phyloP scores from a whole-genome alignment of 306 rosid species.

The Fragaria ananassa region DNA sequence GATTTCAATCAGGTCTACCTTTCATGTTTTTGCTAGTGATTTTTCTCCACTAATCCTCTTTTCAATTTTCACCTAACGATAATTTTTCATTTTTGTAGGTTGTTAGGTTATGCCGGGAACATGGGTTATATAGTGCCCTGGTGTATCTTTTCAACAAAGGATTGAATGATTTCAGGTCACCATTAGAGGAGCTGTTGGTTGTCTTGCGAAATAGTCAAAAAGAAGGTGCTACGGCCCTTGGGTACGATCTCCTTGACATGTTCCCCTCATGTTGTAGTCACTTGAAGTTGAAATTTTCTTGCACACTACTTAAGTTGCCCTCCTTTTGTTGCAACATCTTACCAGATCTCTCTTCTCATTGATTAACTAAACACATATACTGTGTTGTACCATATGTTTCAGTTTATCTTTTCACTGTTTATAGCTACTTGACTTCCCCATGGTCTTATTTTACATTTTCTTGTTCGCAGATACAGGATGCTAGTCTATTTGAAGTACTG shows the following conservation, averaged over 20 bases:
- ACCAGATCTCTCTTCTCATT: not conserved
- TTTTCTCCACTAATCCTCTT: conserved; percentile 19
- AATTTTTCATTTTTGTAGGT: conserved; percentile 48
- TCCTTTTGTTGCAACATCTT: not conserved
- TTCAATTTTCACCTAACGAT: conserved; percentile 19
- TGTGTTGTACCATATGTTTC: not conserved
- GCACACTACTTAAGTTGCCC: not conserved
- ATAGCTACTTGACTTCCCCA: conserved; percentile 20
- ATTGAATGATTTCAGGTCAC: conserved; percentile 83
- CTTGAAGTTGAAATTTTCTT: conserved; percentile 1
- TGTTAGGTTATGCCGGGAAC: conserved; percentile 86
- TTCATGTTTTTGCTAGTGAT: conserved; percentile 19
- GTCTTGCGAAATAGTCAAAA: conserved; percentile 64
- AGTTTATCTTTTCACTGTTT: conserved; percentile 9
- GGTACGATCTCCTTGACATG: conserved; percentile 48
- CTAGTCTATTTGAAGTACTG: conserved; percentile 94
- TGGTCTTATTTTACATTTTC: conserved; percentile 20
- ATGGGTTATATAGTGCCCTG: conserved; percentile 88
- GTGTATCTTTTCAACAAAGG: conserved; percentile 95
- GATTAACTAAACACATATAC: not conserved
- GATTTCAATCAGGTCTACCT: conserved; percentile 91
- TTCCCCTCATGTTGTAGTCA: not conserved
- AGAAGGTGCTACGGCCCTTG: conserved; percentile 62
- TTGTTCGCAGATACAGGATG: conserved; percentile 71
- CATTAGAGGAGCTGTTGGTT: conserved; percentile 85